Evolutionary conservation across 257 asterid species (phyloP), one percentile per base, ranked within the genome.

Genomic region (Ocimum tenuiflorum): DNA sequence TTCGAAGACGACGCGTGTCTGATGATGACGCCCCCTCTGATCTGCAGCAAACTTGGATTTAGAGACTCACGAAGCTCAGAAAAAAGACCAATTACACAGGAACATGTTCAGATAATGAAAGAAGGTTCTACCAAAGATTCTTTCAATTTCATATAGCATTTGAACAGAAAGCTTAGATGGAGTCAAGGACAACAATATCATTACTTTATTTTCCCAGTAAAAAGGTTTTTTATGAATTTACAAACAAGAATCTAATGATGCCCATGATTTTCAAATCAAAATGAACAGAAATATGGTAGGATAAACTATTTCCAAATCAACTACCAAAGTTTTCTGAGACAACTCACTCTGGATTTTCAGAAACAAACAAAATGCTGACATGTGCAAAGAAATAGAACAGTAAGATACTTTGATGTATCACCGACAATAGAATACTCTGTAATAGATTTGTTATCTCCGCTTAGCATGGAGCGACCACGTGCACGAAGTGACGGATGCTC

Each of bases 1-100:
- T 79, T 78, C 97, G 85, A 69, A 83, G 49, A 69, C 90, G 85
- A 63, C 96, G 94, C 18, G 90, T 74, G 12, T 94, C 97, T 23
- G 89, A 73, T 15, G 82, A 76, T 47, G 95, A 71, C 39, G 97
- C 91, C 35, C 99, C 97, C 73, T 78, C 91, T 33, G 99, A 94
- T 80, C 99, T 94, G 88, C 71, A 70, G 79, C 55, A 63, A 18
- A 8, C 63, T 48, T 35, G 63, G 38, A 60, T 23, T 60, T 31
- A 39, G 67, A 42, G 62, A 55, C 23, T 24, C 60, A 51, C 55
- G 60, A 69, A 70, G 63, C 73, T 17, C 52, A 65, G 31, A 48
- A 22, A 46, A 22, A 58, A 56, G 42, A 24, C 15, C n/a, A 60
- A 39, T 46, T 39, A 22, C 42, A 52, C 20, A 27, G 41, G 52